Evolutionary conservation across 305 asterid species (phyloP), one percentile per base, ranked within the genome.

Genomic region (Fraxinus ornus): DNA sequence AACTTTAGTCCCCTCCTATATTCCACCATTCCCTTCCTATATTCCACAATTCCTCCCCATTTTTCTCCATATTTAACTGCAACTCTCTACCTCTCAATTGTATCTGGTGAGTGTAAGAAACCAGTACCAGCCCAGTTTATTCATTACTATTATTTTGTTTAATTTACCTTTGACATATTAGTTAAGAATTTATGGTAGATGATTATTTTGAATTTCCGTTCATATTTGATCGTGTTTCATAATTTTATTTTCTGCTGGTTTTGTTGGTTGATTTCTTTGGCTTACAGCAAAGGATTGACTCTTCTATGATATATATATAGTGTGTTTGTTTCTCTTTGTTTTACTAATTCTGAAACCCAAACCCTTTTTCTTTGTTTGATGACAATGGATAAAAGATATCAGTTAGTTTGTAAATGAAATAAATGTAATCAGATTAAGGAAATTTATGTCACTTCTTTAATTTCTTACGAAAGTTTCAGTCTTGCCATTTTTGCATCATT

Each of bases 51-150:
- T 36, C 39, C 44, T 28, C 17, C 66, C 72, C 0, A 12, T 64
- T 64, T 73, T 79, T 80, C 47, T 83, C 78, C 84, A 76, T 83
- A 84, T 71, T 80, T 82, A 15, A 85, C 21, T 62, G 80, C 80
- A 24, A 64, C 80, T 82, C 22, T 66, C 73, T 66, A 66, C 32
- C 35, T 64, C 86, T 78, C 70, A 33, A 8, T 3, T 72, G 60
- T 57, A 81, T 80, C 81, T 74, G 73, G 80, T 64, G 15, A 17
- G 66, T 49, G 55, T 78, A 32, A 26, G 26, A 57, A 3, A 22
- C 37, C 8, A 39, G 72, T 79, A 17, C 72, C 75, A 85, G 83
- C 87, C 87, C 84, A 77, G 64, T 78, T 86, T 88, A 83, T 86
- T 87, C 37, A 82, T 77, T 82, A 17, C 82, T 30, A 7, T 55